Evolutionary conservation across 2,329 filamentous ascomycete genomes (phyloP), one percentile per base, ranked within the genome.

Genomic region (Pseudogymnoascus sp.): DNA sequence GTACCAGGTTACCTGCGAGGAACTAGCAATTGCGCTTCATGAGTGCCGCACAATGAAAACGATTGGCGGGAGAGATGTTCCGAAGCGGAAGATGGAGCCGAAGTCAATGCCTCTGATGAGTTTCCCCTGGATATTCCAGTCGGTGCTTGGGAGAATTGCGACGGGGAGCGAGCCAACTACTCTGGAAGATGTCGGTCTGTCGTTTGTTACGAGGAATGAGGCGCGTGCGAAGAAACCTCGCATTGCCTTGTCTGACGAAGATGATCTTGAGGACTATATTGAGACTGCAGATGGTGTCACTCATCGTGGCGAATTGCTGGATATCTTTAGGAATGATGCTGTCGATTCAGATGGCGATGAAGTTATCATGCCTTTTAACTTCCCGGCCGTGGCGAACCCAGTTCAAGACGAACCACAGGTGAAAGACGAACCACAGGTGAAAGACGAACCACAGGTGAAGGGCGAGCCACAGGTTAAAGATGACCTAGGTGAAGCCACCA

Each of bases 111-210:
- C 94, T 0, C 78, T 97, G 7, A 94, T 97, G 68, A 94, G 88
- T 63, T 97, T 97, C 68, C 93, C 94, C 0, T 99, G 94, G 94
- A 78, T 97, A 1, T 96, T 97, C 66, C 80, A 86, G 10, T 80
- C 82, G 48, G 83, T 91, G 63, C 78, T 96, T 3, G 87, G 88
- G 1, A 80, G 81, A 58, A 86, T 96, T 68, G 89, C 88, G 1
- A 84, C 76, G 27, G 74, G 73, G 12, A 65, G 66, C 15, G 67
- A 70, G 38, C 35, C 58, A 1, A 38, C 36, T 15, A 31, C 33
- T 17, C 51, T 69, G 15, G 68, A 69, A 4, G 64, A 68, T 3
- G 51, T 68, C 4, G 66, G 64, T 3, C 58, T 71, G 8, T 41
- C 63, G 7, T 36, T 62, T 21, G 21, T 68, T 2, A 60, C 61